Percentiles rank a stretch among this genome's conserved stretches.
Evolutionary conservation across 495 filamentous ascomycete species (phyloP).

Genomic region (Letharia lupina): DNA sequence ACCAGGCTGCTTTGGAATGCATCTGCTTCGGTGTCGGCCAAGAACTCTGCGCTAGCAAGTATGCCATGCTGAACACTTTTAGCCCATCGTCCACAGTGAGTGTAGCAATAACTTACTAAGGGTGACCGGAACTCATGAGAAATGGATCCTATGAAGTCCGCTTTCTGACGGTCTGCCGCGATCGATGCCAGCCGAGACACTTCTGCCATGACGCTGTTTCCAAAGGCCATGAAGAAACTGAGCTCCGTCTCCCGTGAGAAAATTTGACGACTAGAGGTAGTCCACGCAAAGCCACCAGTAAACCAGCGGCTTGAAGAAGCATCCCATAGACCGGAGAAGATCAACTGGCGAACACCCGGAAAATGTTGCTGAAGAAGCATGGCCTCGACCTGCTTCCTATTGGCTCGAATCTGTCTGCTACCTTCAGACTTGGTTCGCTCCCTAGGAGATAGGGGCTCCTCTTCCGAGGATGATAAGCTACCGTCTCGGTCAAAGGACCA

Average conservation of each 20-base stretch:
- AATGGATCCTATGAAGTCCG: slow-evolving; percentile 64
- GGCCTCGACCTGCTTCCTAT: slow-evolving; percentile 37
- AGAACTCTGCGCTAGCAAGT: slow-evolving; percentile 61
- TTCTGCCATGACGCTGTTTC: slow-evolving; percentile 58
- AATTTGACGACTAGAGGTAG: slow-evolving; percentile 25
- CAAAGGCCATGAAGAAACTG: slow-evolving; percentile 50
- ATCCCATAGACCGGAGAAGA: slow-evolving; percentile 54
- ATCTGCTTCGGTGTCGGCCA: slow-evolving; percentile 39
- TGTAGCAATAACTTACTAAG: slow-evolving; percentile 44
- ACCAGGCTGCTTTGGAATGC: slow-evolving; percentile 56
- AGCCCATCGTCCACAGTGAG: neutral
- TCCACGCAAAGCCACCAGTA: slow-evolving; percentile 59
- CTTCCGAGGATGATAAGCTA: slow-evolving; percentile 24
- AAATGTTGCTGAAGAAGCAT: slow-evolving; percentile 39
- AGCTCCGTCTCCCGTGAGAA: slow-evolving; percentile 43
- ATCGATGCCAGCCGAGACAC: slow-evolving; percentile 45
- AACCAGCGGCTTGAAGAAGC: slow-evolving; percentile 58
- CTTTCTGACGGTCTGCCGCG: slow-evolving; percentile 43
- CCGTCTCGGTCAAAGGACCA: slow-evolving; percentile 47
- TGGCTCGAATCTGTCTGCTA: slow-evolving; percentile 25
- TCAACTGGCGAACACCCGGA: slow-evolving; percentile 27
- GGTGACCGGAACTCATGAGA: slow-evolving; percentile 74
- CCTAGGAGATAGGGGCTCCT: slow-evolving; percentile 28
- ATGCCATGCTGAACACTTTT: slow-evolving; percentile 36
- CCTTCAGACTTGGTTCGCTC: slow-evolving; percentile 9